These are phyloP conservation scores for Blastobotrys illinoisensis DNA, from an alignment of 1,139 yeast species.

Conservation along the genomic window DNA sequence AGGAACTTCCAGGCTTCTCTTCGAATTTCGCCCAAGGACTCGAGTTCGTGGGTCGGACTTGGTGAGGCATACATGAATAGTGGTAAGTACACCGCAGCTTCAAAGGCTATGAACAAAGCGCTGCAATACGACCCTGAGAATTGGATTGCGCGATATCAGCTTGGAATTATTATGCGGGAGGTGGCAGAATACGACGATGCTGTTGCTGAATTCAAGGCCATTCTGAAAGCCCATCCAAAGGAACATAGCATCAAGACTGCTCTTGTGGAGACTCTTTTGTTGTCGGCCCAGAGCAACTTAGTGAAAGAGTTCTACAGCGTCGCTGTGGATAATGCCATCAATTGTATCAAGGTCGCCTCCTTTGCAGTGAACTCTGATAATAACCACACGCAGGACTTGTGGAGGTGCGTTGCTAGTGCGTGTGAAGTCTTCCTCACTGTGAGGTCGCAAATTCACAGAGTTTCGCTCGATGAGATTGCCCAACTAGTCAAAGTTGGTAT, in stretches of 20 bases:
- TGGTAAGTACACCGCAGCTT: slow-evolving; percentile 83
- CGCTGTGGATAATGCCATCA: slow-evolving; percentile 46
- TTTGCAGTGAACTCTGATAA: slow-evolving; percentile 23
- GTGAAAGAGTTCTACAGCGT: slow-evolving; percentile 61
- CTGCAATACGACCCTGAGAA: slow-evolving; percentile 45
- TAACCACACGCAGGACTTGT: slow-evolving; percentile 42
- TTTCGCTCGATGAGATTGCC: slow-evolving; percentile 36
- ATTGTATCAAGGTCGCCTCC: slow-evolving; percentile 36
- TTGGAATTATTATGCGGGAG: slow-evolving; percentile 55
- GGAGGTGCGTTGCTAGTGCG: slow-evolving; percentile 51
- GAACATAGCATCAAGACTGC: slow-evolving; percentile 57
- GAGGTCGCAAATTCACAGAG: slow-evolving; percentile 35
- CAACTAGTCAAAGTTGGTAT: slow-evolving; percentile 5
- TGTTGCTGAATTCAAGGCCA: slow-evolving; percentile 37
- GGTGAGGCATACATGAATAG: slow-evolving; percentile 88
- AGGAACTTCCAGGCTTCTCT: slow-evolving; percentile 86
- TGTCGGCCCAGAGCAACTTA: slow-evolving; percentile 49
- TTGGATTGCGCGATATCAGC: slow-evolving; percentile 61
- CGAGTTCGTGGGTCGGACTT: slow-evolving; percentile 84
- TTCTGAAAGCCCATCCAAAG: slow-evolving; percentile 42
- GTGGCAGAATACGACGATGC: slow-evolving; percentile 49
- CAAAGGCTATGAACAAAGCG: slow-evolving; percentile 72
- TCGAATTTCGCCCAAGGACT: slow-evolving; percentile 59
- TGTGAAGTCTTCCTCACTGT: slow-evolving; percentile 42
- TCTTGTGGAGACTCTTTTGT: slow-evolving; percentile 51